phyloP scores from a whole-genome alignment of 129 eudicot genomes.

The Cynara cardunculus region DNA sequence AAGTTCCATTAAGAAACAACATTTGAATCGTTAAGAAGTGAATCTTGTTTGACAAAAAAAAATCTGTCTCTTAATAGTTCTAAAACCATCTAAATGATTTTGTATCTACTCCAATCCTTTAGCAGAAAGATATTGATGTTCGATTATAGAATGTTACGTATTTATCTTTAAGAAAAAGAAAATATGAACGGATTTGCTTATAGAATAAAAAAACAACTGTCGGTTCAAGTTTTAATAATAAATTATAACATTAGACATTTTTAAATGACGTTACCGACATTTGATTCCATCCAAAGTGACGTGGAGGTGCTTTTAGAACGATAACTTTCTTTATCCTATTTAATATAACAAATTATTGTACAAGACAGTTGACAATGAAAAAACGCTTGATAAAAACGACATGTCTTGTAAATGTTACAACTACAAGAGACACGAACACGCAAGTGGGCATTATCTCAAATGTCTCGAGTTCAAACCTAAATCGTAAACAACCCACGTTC shows the following conservation, averaged over 20 bases:
- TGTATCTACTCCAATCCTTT: not conserved
- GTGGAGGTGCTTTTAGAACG: not conserved
- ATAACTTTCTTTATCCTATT: not conserved
- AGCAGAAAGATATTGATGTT: not conserved
- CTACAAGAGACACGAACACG: not conserved
- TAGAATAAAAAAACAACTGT: not conserved
- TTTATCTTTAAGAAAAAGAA: too few species aligned
- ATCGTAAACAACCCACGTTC: constrained; percentile 10
- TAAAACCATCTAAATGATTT: too few species aligned
- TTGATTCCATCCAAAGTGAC: not conserved
- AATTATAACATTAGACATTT: not conserved
- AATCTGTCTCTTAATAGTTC: too few species aligned
- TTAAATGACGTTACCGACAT: not conserved
- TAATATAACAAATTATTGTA: not conserved
- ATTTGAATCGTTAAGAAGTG: too few species aligned
- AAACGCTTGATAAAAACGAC: not conserved
- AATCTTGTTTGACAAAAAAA: too few species aligned
- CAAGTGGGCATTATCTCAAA: constrained; percentile 3
- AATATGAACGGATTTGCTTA: not conserved
- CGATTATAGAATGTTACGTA: not conserved
- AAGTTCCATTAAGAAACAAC: too few species aligned
- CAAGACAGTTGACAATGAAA: constrained; percentile 7
- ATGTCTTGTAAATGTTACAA: not conserved
- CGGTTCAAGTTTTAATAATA: not conserved
- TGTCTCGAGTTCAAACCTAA: constrained; percentile 8